Conservation (phyloP, 148 eudicot genomes). For the Silene latifolia region DNA sequence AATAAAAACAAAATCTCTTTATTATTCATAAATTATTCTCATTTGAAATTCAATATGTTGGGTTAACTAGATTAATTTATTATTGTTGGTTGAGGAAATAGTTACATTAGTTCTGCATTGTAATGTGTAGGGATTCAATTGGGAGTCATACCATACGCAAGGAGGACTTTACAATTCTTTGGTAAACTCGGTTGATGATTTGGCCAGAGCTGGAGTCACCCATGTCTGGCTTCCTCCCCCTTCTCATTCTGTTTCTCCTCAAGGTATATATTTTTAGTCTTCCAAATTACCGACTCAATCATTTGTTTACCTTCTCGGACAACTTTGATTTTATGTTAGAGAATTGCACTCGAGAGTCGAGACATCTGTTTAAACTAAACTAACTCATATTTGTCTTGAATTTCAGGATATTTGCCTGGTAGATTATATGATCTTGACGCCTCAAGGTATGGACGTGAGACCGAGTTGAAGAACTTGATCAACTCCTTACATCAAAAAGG, state of each 20-base stretch:
- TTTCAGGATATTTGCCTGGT: slow-evolving; percentile 44
- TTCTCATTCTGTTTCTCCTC: slow-evolving; percentile 57
- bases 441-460: slow-evolving; percentile 43
- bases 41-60: too few species aligned
- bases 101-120: not conserved
- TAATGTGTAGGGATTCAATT: slow-evolving; percentile 58
- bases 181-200: slow-evolving; percentile 31
- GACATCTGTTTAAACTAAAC: not conserved
- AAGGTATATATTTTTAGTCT: slow-evolving; percentile 36
- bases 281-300: too few species aligned
- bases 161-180: slow-evolving; percentile 65
- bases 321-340: too few species aligned
- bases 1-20: too few species aligned
- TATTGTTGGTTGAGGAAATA: not conserved
- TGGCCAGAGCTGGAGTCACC: slow-evolving; percentile 65
- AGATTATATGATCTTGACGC: slow-evolving; percentile 56
- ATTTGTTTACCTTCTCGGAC: too few species aligned
- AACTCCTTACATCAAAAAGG: slow-evolving; percentile 43
- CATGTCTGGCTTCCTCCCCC: slow-evolving; percentile 91
- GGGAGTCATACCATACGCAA: slow-evolving; percentile 59
- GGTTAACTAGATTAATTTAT: too few species aligned
- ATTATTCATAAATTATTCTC: too few species aligned
- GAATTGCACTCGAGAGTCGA: too few species aligned
- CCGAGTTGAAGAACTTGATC: slow-evolving; percentile 37
- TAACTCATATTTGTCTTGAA: not conserved